Evolutionary conservation across 441 rosid species (phyloP).

Genomic region (Macaranga tanarius): DNA sequence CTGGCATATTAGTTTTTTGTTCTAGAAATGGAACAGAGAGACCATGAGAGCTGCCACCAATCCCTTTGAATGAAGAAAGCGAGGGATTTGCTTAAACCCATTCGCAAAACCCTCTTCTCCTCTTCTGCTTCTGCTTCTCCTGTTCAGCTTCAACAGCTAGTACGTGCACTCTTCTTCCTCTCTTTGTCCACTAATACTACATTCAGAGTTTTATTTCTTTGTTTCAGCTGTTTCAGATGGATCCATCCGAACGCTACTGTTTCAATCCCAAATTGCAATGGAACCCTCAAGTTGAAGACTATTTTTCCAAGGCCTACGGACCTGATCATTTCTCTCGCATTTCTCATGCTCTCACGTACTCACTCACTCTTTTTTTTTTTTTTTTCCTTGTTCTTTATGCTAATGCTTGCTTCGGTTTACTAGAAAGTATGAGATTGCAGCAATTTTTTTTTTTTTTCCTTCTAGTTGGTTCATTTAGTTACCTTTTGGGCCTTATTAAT

Average conservation of each 20-base stretch:
- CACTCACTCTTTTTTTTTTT: neutral
- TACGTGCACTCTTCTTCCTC: neutral
- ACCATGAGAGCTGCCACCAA: no score
- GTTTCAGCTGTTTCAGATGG: constrained; percentile 40
- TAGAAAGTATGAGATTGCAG: neutral
- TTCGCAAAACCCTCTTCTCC: constrained; percentile 21
- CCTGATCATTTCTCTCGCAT: constrained; percentile 67
- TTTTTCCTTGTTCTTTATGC: neutral
- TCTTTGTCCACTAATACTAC: constrained; percentile 3
- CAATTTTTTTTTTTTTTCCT: neutral
- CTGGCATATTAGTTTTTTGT: no score
- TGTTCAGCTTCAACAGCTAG: neutral
- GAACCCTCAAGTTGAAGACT: constrained; percentile 80
- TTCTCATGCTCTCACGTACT: constrained; percentile 78
- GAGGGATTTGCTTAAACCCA: constrained; percentile 48
- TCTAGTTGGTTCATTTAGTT: neutral
- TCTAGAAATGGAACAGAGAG: no score
- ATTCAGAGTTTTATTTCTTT: neutral
- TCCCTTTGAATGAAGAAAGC: constrained; percentile 57
- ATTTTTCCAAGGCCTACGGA: constrained; percentile 84
- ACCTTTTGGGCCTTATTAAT: neutral
- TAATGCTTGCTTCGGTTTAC: neutral
- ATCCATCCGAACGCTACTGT: constrained; percentile 65
- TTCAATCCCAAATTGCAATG: constrained; percentile 72
- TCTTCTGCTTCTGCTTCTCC: constrained; percentile 15